Evolutionary conservation across 2,329 filamentous ascomycete genomes (phyloP).

Genomic region (Epicoccum sorghinum): DNA sequence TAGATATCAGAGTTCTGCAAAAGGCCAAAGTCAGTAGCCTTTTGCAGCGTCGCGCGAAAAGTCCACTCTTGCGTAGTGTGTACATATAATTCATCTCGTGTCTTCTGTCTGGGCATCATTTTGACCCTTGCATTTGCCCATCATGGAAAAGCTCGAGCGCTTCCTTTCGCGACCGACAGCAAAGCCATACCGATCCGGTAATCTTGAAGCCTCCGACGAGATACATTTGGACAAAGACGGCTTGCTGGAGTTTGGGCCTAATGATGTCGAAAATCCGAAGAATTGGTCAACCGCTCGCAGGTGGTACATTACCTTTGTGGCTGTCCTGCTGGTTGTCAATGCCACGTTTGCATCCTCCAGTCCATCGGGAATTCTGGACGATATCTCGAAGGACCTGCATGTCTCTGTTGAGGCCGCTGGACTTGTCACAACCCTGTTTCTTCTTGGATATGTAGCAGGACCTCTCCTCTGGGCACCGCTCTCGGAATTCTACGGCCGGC

Average conservation of each 20-base stretch:
- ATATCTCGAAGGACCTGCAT: constrained; percentile 6
- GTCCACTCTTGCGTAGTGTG: no score
- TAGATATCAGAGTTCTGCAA: no score
- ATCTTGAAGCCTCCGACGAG: constrained; percentile 7
- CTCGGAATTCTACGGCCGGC: constrained; percentile 68
- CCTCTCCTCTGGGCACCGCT: constrained; percentile 69
- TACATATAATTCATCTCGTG: no score
- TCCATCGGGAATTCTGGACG: constrained; percentile 4
- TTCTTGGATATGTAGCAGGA: constrained; percentile 68
- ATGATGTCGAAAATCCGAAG: constrained; percentile 8
- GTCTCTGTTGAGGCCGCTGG: constrained; percentile 39
- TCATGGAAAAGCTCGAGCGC: constrained; percentile 10
- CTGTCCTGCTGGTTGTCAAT: constrained; percentile 7
- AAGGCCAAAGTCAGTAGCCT: no score
- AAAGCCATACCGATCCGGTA: constrained; percentile 4
- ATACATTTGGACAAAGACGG: constrained; percentile 5
- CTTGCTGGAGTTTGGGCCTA: constrained; percentile 1
- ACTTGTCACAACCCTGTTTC: constrained; percentile 67
- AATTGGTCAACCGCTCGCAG: constrained; percentile 9
- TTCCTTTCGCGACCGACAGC: constrained; percentile 11
- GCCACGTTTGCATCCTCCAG: constrained; percentile 12
- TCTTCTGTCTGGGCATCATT: no score
- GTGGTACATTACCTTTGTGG: constrained; percentile 9
- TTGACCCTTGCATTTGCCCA: neutral
- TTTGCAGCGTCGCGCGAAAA: no score